Percentiles rank a stretch among this genome's conserved stretches.
These are phyloP conservation scores for Trichophaea hybrida DNA, from an alignment of 2,329 filamentous ascomycete species.

Conservation along the genomic window DNA sequence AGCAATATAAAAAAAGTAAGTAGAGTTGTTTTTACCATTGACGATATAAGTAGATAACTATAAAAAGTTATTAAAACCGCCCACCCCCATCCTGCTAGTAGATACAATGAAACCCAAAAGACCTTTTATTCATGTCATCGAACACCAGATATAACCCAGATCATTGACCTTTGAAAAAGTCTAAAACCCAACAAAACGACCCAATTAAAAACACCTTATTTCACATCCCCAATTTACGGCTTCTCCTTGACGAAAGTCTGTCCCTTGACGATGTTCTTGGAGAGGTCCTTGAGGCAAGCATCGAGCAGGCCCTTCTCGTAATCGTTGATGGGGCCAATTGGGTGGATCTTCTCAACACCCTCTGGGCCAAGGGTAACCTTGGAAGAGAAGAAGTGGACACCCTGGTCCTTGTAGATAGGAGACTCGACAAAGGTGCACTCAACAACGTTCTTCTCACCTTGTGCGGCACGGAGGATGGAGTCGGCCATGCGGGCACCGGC, in stretches of 20 bases:
- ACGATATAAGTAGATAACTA: too few species aligned
- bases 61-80: too few species aligned
- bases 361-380: slow-evolving; percentile 91
- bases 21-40: too few species aligned
- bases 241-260: slow-evolving; percentile 25
- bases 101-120: not conserved
- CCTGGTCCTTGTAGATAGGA: slow-evolving; percentile 96
- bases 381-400: slow-evolving; percentile 92
- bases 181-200: not conserved
- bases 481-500: slow-evolving; percentile 76
- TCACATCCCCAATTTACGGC: slow-evolving; percentile 13
- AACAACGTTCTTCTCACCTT: slow-evolving; percentile 86
- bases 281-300: slow-evolving; percentile 66
- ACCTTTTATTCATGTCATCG: too few species aligned
- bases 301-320: slow-evolving; percentile 83
- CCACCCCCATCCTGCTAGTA: not conserved
- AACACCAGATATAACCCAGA: not conserved
- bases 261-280: slow-evolving; percentile 39
- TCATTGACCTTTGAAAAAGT: not conserved
- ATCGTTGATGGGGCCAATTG: slow-evolving; percentile 69
- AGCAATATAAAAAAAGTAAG: too few species aligned
- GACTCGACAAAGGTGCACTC: slow-evolving; percentile 97
- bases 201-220: not conserved
- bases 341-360: slow-evolving; percentile 86
- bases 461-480: slow-evolving; percentile 77